Percentiles rank a stretch among this genome's conserved stretches.
These are phyloP conservation scores for Wickerhamiella occidentalis DNA, from an alignment of 805 yeast genomes.

Conservation along the genomic window DNA sequence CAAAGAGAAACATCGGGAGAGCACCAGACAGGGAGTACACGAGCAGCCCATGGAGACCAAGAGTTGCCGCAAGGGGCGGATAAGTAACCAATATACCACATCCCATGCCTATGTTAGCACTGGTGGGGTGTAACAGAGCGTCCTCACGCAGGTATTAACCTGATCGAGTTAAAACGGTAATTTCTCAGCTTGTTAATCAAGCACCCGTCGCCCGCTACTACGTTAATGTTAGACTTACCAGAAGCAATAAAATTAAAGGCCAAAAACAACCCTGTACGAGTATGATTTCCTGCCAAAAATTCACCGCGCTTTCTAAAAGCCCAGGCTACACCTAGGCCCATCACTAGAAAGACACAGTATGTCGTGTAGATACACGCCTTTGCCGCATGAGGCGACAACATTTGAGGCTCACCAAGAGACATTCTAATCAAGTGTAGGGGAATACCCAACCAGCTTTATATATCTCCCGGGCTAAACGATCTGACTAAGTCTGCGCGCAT, in stretches of 20 bases:
- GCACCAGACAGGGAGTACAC: slow-evolving; percentile 74
- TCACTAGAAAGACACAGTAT: slow-evolving; percentile 41
- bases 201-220: slow-evolving; percentile 22
- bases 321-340: slow-evolving; percentile 53
- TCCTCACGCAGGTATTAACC: slow-evolving; percentile 79
- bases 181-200: slow-evolving; percentile 43
- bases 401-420: slow-evolving; percentile 4
- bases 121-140: slow-evolving; percentile 23
- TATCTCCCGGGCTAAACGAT: too few relatives aligned
- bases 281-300: slow-evolving; percentile 67
- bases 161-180: slow-evolving; percentile 70
- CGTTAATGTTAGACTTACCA: slow-evolving; percentile 32
- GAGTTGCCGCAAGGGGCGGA: slow-evolving; percentile 70
- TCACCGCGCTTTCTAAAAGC: slow-evolving; percentile 39
- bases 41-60: slow-evolving; percentile 78
- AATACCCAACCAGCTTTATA: too few relatives aligned
- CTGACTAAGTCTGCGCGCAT: background rate
- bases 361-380: slow-evolving; percentile 54
- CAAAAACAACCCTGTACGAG: slow-evolving; percentile 67
- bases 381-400: slow-evolving; percentile 41
- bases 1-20: slow-evolving; percentile 74
- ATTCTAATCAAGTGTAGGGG: background rate
- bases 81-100: slow-evolving; percentile 80
- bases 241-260: slow-evolving; percentile 85
- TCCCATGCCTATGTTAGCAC: slow-evolving; percentile 51